These are phyloP conservation scores for Claviceps arundinis DNA, from an alignment of 2,329 filamentous ascomycete genomes.

Conservation along the genomic window DNA sequence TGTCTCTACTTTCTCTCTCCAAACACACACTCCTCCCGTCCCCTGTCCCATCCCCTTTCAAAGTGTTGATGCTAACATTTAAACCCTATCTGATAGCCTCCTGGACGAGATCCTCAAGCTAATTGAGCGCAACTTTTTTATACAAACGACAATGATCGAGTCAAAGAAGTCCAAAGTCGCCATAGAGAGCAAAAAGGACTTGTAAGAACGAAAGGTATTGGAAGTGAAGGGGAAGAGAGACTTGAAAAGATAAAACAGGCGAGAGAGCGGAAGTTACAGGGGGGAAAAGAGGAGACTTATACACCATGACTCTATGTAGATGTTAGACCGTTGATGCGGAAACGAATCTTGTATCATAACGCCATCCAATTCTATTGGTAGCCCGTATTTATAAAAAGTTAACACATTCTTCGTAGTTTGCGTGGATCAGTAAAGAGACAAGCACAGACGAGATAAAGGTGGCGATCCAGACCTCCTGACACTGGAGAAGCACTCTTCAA, in stretches of 20 bases:
- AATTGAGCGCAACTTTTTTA: slow-evolving; percentile 55
- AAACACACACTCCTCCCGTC: background rate
- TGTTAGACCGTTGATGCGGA: slow-evolving; percentile 11
- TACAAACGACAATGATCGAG: slow-evolving; percentile 32
- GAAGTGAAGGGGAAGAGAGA: background rate
- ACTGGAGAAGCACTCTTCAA: too few species aligned
- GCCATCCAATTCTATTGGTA: slow-evolving; percentile 1
- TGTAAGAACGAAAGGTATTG: slow-evolving; percentile 22
- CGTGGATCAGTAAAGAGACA: too few species aligned
- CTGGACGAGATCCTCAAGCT: slow-evolving; percentile 79
- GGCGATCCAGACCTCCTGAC: too few species aligned
- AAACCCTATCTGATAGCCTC: slow-evolving; percentile 32
- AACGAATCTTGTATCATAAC: slow-evolving; percentile 15
- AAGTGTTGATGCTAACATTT: slow-evolving; percentile 12
- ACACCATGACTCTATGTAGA: slow-evolving; percentile 12
- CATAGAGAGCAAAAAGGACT: slow-evolving; percentile 39
- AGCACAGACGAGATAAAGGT: too few species aligned
- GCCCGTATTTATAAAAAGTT: too few species aligned
- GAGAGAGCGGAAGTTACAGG: background rate
- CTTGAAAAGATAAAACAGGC: background rate
- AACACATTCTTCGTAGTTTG: too few species aligned
- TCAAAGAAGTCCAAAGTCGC: slow-evolving; percentile 22
- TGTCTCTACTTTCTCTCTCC: slow-evolving; percentile 28
- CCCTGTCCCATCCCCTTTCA: background rate
- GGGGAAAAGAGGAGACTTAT: background rate